phyloP scores from a whole-genome alignment of 108 stramenopile genomes.

The Phaeodactylum tricornutum region DNA sequence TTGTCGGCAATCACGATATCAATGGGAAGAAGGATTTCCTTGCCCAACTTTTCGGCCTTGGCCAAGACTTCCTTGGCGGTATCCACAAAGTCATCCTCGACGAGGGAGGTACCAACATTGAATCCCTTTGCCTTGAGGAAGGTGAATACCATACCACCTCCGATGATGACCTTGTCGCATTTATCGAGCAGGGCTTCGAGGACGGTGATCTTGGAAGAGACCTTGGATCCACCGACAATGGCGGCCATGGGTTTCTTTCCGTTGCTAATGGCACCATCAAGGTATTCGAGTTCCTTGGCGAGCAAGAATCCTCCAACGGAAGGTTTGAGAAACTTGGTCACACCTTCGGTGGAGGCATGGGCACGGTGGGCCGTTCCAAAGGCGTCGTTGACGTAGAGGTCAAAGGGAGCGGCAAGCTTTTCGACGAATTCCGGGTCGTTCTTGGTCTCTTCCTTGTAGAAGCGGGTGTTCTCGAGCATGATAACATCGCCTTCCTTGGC shows the following conservation, averaged over 20 bases:
- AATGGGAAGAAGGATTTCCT: constrained; percentile 88
- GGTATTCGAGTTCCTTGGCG: constrained; percentile 99
- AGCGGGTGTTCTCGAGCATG: constrained; percentile 99
- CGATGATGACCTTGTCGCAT: constrained; percentile 97
- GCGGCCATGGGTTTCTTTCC: constrained; percentile 98
- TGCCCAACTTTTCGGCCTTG: constrained; percentile 88
- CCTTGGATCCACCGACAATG: constrained; percentile 99
- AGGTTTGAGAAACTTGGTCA: constrained; percentile 87
- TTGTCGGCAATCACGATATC: constrained; percentile 93
- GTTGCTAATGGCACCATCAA: constrained; percentile 90
- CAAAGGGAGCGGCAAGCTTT: constrained; percentile 88
- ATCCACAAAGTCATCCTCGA: constrained; percentile 96
- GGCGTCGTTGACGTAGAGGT: constrained; percentile 98
- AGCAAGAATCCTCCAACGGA: constrained; percentile 91
- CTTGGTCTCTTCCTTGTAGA: constrained; percentile 97
- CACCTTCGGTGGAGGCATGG: constrained; percentile 99
- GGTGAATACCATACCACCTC: constrained; percentile 99
- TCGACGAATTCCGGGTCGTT: constrained; percentile 87
- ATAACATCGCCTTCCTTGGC: constrained; percentile 92
- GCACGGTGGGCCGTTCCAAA: constrained; percentile 99
- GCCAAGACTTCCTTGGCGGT: constrained; percentile 93
- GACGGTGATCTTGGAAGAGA: constrained; percentile 99
- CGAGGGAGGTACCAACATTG: constrained; percentile 85
- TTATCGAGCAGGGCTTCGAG: constrained; percentile 98
- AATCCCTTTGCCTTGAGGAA: constrained; percentile 98